phyloP scores from a whole-genome alignment of 805 yeast genomes.

The Barnettozyma populi region DNA sequence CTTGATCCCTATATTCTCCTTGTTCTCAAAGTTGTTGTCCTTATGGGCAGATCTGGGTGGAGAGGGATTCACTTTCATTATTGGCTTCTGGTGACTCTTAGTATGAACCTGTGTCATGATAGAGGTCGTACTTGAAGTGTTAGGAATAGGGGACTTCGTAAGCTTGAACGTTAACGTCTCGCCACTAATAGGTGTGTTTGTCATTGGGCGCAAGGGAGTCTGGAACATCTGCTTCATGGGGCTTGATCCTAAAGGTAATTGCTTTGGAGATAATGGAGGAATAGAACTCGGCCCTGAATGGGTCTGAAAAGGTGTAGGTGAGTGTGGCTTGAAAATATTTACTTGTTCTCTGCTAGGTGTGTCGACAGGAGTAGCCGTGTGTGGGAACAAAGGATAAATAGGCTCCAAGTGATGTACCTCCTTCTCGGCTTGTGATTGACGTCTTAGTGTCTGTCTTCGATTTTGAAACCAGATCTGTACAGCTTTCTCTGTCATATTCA shows the following conservation, averaged over 20 bases:
- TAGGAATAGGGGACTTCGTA: constrained; percentile 6
- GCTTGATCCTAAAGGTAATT: background rate
- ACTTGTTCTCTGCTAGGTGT: constrained; percentile 12
- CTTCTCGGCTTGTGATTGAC: constrained; percentile 32
- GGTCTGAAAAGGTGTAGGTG: constrained; percentile 4
- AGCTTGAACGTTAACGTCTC: constrained; percentile 22
- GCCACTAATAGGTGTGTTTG: constrained; percentile 4
- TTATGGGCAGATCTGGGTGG: constrained; percentile 13
- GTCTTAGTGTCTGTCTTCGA: constrained; percentile 77
- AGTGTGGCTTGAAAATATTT: constrained; percentile 1
- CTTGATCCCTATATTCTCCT: constrained; percentile 7
- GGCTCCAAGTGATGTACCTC: constrained; percentile 27
- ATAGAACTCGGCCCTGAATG: background rate
- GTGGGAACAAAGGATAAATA: constrained; percentile 5
- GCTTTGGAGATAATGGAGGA: constrained; percentile 1
- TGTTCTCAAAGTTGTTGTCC: background rate
- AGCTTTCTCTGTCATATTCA: constrained; percentile 94
- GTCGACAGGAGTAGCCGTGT: background rate
- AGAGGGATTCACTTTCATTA: constrained; percentile 17
- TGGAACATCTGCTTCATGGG: background rate
- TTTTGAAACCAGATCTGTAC: constrained; percentile 99
- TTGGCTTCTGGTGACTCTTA: constrained; percentile 17
- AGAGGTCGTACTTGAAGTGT: background rate
- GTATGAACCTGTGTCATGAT: constrained; percentile 12
- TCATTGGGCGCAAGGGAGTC: constrained; percentile 20